Percentiles rank a stretch among this genome's conserved stretches.
phyloP scores from a whole-genome alignment of 768 basidiomycete species.

The Tulasnella sp. region DNA sequence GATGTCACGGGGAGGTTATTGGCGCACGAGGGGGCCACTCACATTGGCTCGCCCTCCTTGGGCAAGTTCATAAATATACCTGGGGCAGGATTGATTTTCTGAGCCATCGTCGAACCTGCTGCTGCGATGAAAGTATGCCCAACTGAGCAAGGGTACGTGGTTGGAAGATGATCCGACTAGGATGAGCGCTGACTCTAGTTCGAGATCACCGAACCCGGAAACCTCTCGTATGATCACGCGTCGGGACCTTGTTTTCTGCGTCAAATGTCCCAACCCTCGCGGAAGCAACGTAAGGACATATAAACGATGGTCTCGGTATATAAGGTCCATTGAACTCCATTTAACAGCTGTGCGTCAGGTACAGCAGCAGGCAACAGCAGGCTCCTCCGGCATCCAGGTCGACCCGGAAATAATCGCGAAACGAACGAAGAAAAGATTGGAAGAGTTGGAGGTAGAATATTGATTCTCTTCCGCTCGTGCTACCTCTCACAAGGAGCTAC shows the following conservation, averaged over 20 bases:
- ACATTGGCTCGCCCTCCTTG: slow-evolving; percentile 46
- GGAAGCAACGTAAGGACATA: slow-evolving; percentile 12
- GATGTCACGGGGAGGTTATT: neutral
- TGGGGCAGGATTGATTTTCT: slow-evolving; percentile 31
- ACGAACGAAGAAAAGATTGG: slow-evolving; percentile 70
- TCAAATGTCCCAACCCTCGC: neutral
- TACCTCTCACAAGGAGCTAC: slow-evolving; percentile 11
- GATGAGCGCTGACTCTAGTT: neutral
- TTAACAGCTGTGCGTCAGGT: neutral
- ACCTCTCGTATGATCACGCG: neutral
- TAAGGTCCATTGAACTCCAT: neutral
- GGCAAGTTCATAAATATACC: slow-evolving; percentile 45
- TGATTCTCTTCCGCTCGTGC: slow-evolving; percentile 24
- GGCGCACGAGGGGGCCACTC: slow-evolving; percentile 29
- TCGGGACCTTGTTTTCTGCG: neutral
- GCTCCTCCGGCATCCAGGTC: neutral
- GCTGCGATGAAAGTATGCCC: neutral
- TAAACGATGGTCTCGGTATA: neutral
- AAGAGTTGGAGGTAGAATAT: slow-evolving; percentile 72
- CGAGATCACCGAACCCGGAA: neutral
- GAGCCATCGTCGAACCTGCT: neutral
- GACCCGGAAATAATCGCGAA: slow-evolving; percentile 63
- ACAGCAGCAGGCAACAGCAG: neutral
- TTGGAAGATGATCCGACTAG: neutral
- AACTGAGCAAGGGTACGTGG: neutral